These are phyloP conservation scores for Citrus trifoliata DNA, from an alignment of 345 rosid species.

Conservation along the genomic window DNA sequence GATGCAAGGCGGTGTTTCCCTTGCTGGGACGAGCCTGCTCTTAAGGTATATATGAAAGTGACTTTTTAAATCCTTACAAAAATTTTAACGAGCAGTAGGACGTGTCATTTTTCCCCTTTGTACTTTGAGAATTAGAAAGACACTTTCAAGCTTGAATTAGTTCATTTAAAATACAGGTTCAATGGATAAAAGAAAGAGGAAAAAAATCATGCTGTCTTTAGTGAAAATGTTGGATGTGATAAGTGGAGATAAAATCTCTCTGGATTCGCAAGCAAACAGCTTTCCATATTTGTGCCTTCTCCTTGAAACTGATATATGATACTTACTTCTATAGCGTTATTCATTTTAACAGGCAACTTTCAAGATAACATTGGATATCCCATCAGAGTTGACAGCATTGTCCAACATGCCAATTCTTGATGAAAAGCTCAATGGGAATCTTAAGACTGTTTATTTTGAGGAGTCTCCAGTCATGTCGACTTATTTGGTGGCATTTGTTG, in stretches of 20 bases:
- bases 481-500: conserved; percentile 43
- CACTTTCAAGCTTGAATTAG: background rate
- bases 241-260: no score
- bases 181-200: background rate
- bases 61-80: no score
- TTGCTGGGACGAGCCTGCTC: conserved; percentile 56
- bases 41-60: conserved; percentile 25
- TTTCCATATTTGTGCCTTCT: background rate
- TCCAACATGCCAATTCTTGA: conserved; percentile 44
- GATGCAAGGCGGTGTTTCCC: conserved; percentile 48
- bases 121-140: background rate
- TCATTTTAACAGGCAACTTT: conserved; percentile 33
- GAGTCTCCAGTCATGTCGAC: conserved; percentile 44
- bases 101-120: no score
- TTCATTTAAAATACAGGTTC: background rate
- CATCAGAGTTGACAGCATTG: conserved; percentile 27
- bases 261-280: background rate
- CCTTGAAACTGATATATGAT: no score
- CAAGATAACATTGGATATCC: conserved; percentile 31
- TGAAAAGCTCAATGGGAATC: conserved; percentile 24
- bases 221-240: background rate
- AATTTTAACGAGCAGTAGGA: no score
- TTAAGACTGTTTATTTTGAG: conserved; percentile 35
- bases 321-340: no score
- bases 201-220: background rate